Percentiles rank a stretch among this genome's conserved stretches.
Evolutionary conservation across 306 rosid species (phyloP).

Genomic region (Glycine soja): DNA sequence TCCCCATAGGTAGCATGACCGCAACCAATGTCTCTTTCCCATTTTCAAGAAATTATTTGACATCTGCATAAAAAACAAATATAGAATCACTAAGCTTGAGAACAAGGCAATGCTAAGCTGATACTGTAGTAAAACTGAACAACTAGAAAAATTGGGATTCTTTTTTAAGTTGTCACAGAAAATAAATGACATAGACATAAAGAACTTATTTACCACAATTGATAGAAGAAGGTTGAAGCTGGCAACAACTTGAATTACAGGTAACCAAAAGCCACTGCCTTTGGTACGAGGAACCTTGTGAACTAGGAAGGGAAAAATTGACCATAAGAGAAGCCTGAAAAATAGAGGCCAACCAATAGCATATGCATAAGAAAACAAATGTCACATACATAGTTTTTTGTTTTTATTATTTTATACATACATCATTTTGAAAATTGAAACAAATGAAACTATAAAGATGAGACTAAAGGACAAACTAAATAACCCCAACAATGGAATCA

Average conservation of each 20-base stretch:
- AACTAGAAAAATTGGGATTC: neutral
- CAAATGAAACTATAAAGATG: neutral
- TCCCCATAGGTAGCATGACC: constrained; percentile 89
- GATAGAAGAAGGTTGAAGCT: constrained; percentile 89
- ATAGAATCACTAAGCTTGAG: neutral
- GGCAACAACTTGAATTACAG: constrained; percentile 85
- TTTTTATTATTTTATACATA: no score
- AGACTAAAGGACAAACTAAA: neutral
- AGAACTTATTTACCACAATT: constrained; percentile 61
- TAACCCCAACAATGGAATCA: constrained; percentile 23
- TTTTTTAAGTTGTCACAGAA: neutral
- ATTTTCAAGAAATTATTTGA: constrained; percentile 63
- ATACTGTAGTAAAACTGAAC: neutral
- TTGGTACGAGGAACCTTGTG: constrained; percentile 81
- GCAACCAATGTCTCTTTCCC: constrained; percentile 76
- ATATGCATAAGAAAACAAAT: neutral
- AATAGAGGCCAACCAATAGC: constrained; percentile 42
- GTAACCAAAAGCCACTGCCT: constrained; percentile 96
- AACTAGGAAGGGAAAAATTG: constrained; percentile 69
- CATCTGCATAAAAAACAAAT: constrained; percentile 57
- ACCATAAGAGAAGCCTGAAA: constrained; percentile 81
- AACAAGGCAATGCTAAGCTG: neutral
- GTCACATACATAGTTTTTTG: no score
- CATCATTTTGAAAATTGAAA: no score
- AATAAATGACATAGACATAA: constrained; percentile 9